phyloP scores from a whole-genome alignment of 192 early-diverging fungal species.

The Backusella westeae region DNA sequence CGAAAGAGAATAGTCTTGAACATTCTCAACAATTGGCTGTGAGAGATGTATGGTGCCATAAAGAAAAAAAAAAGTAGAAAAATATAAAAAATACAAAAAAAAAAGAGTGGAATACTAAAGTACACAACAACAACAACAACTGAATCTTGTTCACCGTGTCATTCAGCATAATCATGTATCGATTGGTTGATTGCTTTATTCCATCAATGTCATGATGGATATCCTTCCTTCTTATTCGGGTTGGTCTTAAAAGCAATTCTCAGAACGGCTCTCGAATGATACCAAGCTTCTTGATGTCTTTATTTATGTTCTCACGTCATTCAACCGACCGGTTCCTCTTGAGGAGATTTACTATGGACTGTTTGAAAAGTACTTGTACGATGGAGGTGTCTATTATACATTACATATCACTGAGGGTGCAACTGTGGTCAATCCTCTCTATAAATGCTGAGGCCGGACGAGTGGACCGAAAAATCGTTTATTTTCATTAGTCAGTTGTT shows the following conservation, averaged over 20 bases:
- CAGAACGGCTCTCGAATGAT: constrained; percentile 25
- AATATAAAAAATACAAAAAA: too few species aligned
- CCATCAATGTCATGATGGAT: constrained; percentile 15
- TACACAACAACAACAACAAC: too few species aligned
- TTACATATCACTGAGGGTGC: constrained; percentile 43
- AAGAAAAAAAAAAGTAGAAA: too few species aligned
- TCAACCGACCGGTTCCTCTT: background rate
- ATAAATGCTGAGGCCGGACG: constrained; percentile 24
- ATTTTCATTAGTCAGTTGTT: constrained; percentile 41
- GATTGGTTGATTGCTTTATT: background rate
- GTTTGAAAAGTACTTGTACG: constrained; percentile 41
- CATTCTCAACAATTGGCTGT: too few species aligned
- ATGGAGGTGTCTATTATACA: constrained; percentile 48
- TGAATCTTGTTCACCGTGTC: constrained; percentile 19
- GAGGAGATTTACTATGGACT: constrained; percentile 27
- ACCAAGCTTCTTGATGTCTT: constrained; percentile 25
- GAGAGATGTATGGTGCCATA: too few species aligned
- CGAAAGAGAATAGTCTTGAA: too few species aligned
- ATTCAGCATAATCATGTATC: background rate
- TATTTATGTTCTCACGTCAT: constrained; percentile 13
- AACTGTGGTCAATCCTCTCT: constrained; percentile 29
- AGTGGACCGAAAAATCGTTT: constrained; percentile 38
- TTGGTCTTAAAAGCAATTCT: constrained; percentile 25
- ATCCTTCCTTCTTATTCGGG: constrained; percentile 30
- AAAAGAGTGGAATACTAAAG: too few species aligned